Percentiles rank a stretch among this genome's conserved stretches.
These are phyloP conservation scores for Globisporangium lucens DNA, from an alignment of 352 stramenopile genomes.

Conservation along the genomic window DNA sequence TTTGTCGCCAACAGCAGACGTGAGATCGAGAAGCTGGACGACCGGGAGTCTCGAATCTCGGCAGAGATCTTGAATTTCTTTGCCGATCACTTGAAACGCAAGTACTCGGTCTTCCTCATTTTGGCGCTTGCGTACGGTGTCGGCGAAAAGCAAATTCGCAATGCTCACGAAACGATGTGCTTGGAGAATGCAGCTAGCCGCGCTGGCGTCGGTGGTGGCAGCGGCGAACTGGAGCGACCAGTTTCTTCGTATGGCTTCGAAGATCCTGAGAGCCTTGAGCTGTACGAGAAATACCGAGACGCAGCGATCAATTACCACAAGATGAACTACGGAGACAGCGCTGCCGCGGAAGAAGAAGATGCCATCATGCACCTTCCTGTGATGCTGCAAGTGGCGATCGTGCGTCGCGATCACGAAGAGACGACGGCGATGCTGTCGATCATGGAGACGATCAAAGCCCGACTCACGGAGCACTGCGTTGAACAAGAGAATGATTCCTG, in stretches of 20 bases:
- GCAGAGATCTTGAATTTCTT: constrained; percentile 81
- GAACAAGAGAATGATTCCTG: constrained; percentile 48
- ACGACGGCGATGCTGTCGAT: constrained; percentile 71
- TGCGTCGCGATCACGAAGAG: constrained; percentile 73
- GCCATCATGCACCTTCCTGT: constrained; percentile 89
- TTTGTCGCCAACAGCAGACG: constrained; percentile 77
- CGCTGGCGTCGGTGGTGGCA: constrained; percentile 71
- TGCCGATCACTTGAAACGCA: constrained; percentile 80
- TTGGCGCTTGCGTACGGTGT: constrained; percentile 74
- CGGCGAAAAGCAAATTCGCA: constrained; percentile 72
- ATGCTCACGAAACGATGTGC: constrained; percentile 82
- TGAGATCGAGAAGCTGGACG: constrained; percentile 63
- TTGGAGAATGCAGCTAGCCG: constrained; percentile 68
- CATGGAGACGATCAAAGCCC: constrained; percentile 67
- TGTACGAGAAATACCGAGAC: constrained; percentile 87
- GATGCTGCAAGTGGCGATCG: constrained; percentile 78
- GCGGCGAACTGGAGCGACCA: constrained; percentile 45
- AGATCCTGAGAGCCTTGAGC: constrained; percentile 65
- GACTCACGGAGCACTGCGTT: constrained; percentile 55
- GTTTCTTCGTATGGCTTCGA: constrained; percentile 69
- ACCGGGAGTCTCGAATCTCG: constrained; percentile 36
- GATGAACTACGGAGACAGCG: constrained; percentile 83
- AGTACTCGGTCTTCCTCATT: constrained; percentile 87
- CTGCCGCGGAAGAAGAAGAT: constrained; percentile 80
- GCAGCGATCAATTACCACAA: constrained; percentile 78